These are phyloP conservation scores for Tranzscheliella williamsii DNA, from an alignment of 1,284 basidiomycete species.

Conservation along the genomic window DNA sequence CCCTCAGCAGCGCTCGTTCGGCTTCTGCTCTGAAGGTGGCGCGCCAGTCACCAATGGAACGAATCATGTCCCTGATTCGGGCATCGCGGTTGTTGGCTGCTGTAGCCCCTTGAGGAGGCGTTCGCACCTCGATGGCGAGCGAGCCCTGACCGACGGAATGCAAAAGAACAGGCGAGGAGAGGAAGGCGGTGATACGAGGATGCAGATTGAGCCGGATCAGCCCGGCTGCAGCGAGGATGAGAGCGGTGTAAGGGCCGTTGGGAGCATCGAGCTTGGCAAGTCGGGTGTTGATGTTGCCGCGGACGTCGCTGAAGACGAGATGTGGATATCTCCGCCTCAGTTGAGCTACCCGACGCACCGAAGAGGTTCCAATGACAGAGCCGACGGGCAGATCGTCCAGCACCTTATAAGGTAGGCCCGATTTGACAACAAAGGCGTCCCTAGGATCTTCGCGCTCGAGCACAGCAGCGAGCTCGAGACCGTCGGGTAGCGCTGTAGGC, in stretches of 20 bases:
- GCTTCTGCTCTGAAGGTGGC: conserved; percentile 52
- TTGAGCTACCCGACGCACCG: conserved; percentile 89
- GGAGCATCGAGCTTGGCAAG: conserved; percentile 86
- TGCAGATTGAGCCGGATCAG: conserved; percentile 77
- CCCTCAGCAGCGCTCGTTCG: conserved; percentile 82
- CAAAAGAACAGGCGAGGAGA: conserved; percentile 73
- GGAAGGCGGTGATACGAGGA: conserved; percentile 76
- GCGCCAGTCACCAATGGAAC: conserved; percentile 55
- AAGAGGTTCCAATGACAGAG: conserved; percentile 89
- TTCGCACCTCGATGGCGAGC: conserved; percentile 82
- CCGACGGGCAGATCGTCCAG: conserved; percentile 85
- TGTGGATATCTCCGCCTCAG: conserved; percentile 77
- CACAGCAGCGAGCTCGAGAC: conserved; percentile 83
- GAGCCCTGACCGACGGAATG: conserved; percentile 95
- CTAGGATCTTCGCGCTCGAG: conserved; percentile 84
- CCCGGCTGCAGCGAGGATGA: conserved; percentile 92
- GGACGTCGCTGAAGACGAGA: conserved; percentile 82
- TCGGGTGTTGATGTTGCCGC: conserved; percentile 69
- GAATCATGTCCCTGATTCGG: conserved; percentile 44
- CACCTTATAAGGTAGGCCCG: conserved; percentile 70
- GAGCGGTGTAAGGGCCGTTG: conserved; percentile 79
- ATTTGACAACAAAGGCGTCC: conserved; percentile 85
- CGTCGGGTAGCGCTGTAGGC: conserved; percentile 81
- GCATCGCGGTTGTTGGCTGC: conserved; percentile 51
- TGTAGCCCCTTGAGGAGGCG: conserved; percentile 50